Conservation (phyloP, 2,329 filamentous ascomycete genomes). For the Geosmithia flava region DNA sequence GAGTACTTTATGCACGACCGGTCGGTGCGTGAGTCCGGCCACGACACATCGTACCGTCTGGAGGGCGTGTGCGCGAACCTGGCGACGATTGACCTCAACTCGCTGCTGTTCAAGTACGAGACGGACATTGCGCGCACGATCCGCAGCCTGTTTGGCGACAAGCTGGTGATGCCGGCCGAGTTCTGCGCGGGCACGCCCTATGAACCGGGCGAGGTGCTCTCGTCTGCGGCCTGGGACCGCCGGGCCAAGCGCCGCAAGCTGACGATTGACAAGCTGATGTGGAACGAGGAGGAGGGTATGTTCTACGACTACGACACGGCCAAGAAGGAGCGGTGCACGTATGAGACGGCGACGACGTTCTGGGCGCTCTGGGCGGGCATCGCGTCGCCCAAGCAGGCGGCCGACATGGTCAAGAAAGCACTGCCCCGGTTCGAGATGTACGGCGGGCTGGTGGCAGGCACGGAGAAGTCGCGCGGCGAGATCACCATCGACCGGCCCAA, state of each 20-base stretch:
- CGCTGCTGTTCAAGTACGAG: slow-evolving; percentile 93
- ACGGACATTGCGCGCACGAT: slow-evolving; percentile 83
- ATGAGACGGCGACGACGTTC: slow-evolving; percentile 88
- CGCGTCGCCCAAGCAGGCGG: slow-evolving; percentile 76
- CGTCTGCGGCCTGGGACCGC: slow-evolving; percentile 82
- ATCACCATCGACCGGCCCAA: slow-evolving; percentile 77
- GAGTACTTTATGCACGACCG: slow-evolving; percentile 95
- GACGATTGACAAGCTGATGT: slow-evolving; percentile 84
- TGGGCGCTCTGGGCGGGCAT: slow-evolving; percentile 97
- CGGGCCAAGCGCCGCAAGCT: slow-evolving; percentile 74
- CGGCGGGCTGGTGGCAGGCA: slow-evolving; percentile 81
- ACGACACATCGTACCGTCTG: slow-evolving; percentile 90
- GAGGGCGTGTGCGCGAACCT: slow-evolving; percentile 80
- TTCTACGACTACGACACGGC: slow-evolving; percentile 95
- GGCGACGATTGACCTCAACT: slow-evolving; percentile 90
- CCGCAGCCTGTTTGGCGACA: slow-evolving; percentile 72
- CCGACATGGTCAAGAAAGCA: slow-evolving; percentile 65
- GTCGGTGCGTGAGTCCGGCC: slow-evolving; percentile 88
- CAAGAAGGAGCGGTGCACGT: slow-evolving; percentile 66
- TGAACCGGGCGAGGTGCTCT: slow-evolving; percentile 58
- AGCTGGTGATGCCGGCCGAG: slow-evolving; percentile 67
- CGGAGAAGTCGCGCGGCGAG: slow-evolving; percentile 73
- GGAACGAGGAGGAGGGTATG: slow-evolving; percentile 87
- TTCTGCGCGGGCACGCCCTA: slow-evolving; percentile 59
- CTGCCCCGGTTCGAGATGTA: slow-evolving; percentile 80